A percentile compares a stretch with the other conserved stretches of the same genome.
These are phyloP conservation scores for Bathelium albidoporum DNA, from an alignment of 495 filamentous ascomycete species.

Conservation along the genomic window DNA sequence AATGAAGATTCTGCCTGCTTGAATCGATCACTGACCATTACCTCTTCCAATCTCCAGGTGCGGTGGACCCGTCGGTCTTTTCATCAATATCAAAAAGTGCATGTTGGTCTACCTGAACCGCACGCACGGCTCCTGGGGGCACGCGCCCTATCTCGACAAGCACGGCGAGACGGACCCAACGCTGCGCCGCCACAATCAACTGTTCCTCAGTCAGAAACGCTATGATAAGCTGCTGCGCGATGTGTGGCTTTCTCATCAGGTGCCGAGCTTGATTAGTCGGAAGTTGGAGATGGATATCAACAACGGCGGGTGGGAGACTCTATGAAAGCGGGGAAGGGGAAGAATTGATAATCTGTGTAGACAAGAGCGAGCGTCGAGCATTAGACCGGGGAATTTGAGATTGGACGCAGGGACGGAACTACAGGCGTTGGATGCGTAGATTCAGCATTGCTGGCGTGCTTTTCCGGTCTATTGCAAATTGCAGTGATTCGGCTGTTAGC, in stretches of 20 bases:
- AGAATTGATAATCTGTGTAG: neutral
- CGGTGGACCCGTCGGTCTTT: conserved; percentile 77
- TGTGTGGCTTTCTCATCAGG: conserved; percentile 76
- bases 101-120: conserved; percentile 75
- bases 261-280: conserved; percentile 80
- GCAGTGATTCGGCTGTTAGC: neutral
- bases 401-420: neutral
- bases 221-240: conserved; percentile 81
- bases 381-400: no score
- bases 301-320: conserved; percentile 91
- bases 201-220: conserved; percentile 84
- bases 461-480: no score
- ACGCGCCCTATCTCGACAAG: conserved; percentile 86
- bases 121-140: conserved; percentile 69
- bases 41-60: conserved; percentile 46
- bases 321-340: conserved; percentile 13
- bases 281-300: conserved; percentile 92
- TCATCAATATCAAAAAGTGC: conserved; percentile 94
- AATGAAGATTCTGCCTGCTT: neutral
- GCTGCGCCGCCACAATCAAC: conserved; percentile 64
- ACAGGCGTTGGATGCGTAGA: neutral
- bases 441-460: no score
- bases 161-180: conserved; percentile 89
- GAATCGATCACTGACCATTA: neutral
- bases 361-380: neutral